Percentiles rank a stretch among this genome's conserved stretches.
These are phyloP conservation scores for Penicillium lividum DNA, from an alignment of 495 filamentous ascomycete species.

Conservation along the genomic window DNA sequence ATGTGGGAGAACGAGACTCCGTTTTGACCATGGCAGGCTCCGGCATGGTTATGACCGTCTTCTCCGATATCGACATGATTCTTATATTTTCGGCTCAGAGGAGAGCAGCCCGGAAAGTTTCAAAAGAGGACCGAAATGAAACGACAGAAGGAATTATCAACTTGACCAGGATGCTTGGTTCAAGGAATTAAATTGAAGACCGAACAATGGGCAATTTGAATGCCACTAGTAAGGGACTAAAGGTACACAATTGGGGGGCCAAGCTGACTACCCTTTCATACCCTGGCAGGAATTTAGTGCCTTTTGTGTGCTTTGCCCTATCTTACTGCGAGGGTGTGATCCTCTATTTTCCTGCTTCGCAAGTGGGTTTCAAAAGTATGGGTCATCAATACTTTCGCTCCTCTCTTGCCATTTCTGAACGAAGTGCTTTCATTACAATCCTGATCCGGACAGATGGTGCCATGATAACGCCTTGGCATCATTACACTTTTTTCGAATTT, in stretches of 20 bases:
- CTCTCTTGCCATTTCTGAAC: neutral
- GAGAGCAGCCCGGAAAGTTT: constrained; percentile 12
- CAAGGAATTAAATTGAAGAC: neutral
- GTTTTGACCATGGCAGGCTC: constrained; percentile 17
- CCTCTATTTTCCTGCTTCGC: neutral
- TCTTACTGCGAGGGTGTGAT: constrained; percentile 6
- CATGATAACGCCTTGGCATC: constrained; percentile 3
- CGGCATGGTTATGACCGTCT: constrained; percentile 27
- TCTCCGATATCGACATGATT: constrained; percentile 32
- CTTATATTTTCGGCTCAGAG: neutral
- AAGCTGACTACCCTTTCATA: neutral
- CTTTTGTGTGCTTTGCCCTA: constrained; percentile 5
- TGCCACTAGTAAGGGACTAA: neutral
- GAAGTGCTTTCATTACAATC: constrained; percentile 5
- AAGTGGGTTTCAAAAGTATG: neutral
- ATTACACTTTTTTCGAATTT: neutral
- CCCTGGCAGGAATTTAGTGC: neutral
- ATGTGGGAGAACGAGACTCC: constrained; percentile 10
- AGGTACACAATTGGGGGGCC: neutral
- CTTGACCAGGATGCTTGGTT: constrained; percentile 14
- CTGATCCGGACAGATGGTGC: constrained; percentile 1
- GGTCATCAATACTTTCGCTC: neutral
- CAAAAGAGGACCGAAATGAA: constrained; percentile 24
- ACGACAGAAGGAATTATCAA: constrained; percentile 17
- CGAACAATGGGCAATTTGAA: neutral